Evolutionary conservation across 306 rosid genomes (phyloP).

Genomic region (Quercus engelmannii): DNA sequence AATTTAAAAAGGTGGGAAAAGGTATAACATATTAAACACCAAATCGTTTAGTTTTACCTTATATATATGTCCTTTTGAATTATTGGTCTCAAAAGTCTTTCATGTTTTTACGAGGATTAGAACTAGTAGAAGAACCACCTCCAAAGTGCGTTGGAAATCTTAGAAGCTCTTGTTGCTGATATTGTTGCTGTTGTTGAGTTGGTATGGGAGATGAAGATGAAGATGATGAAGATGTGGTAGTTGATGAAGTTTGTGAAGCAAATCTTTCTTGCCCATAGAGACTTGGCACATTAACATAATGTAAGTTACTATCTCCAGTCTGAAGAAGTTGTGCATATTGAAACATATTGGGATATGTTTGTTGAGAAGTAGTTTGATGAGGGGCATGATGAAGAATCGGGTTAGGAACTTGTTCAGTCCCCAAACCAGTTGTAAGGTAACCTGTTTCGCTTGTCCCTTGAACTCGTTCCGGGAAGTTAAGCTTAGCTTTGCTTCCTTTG

Average conservation of each 20-base stretch:
- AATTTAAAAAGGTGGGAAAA: neutral
- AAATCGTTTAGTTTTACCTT: neutral
- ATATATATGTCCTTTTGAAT: neutral
- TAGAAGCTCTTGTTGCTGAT: conserved; percentile 25
- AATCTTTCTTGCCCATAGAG: conserved; percentile 24
- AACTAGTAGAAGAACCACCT: conserved; percentile 36
- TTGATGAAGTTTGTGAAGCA: neutral
- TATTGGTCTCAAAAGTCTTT: conserved; percentile 12
- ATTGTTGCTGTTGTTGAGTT: conserved; percentile 27
- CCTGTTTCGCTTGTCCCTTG: conserved; percentile 33
- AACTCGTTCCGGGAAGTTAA: conserved; percentile 82
- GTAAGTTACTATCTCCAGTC: neutral
- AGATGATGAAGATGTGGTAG: conserved; percentile 20
- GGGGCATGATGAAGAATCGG: neutral
- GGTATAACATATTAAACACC: neutral
- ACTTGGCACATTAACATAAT: conserved; percentile 4
- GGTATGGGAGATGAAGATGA: conserved; percentile 18
- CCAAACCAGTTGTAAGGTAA: conserved; percentile 26
- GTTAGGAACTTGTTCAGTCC: conserved; percentile 2
- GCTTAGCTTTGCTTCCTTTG: conserved; percentile 95
- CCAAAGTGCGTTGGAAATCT: conserved; percentile 42
- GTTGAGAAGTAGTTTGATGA: conserved; percentile 20
- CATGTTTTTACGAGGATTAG: conserved; percentile 32
- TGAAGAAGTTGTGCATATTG: conserved; percentile 22
- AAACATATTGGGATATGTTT: conserved; percentile 14